These are phyloP conservation scores for Spathaspora boniae DNA, from an alignment of 805 yeast genomes.

Conservation along the genomic window DNA sequence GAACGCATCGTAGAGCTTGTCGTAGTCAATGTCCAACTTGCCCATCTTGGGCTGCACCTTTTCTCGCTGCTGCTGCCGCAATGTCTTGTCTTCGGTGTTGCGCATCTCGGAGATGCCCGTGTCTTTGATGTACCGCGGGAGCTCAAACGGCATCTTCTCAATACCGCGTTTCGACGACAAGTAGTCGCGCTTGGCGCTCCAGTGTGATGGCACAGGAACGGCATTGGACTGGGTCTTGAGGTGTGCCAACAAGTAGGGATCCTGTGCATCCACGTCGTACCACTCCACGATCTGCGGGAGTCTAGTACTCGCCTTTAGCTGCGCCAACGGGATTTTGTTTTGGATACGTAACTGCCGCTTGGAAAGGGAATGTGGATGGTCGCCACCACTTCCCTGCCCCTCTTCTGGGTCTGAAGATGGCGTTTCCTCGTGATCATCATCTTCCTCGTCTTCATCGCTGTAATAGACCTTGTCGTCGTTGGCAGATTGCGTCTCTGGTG, in stretches of 20 bases:
- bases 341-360: slow-evolving; percentile 50
- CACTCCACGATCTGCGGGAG: slow-evolving; percentile 79
- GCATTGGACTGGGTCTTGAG: slow-evolving; percentile 64
- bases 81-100: slow-evolving; percentile 51
- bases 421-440: slow-evolving; percentile 18
- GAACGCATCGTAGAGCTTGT: slow-evolving; percentile 78
- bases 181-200: slow-evolving; percentile 79
- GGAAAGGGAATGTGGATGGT: slow-evolving; percentile 24
- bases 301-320: slow-evolving; percentile 55
- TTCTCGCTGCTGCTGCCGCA: slow-evolving; percentile 75
- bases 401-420: slow-evolving; percentile 11
- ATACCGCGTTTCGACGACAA: slow-evolving; percentile 61
- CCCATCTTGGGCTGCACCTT: slow-evolving; percentile 90
- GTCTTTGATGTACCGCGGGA: slow-evolving; percentile 73
- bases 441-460: slow-evolving; percentile 25
- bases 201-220: slow-evolving; percentile 78
- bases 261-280: slow-evolving; percentile 82
- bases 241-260: slow-evolving; percentile 63
- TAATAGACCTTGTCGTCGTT: slow-evolving; percentile 18
- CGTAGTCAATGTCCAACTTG: slow-evolving; percentile 79
- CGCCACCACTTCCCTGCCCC: slow-evolving; percentile 16
- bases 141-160: slow-evolving; percentile 66
- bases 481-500: no score
- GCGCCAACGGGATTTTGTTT: slow-evolving; percentile 62
- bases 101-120: slow-evolving; percentile 91